Evolutionary conservation across 2,329 filamentous ascomycete species (phyloP).

Genomic region (Stagonosporopsis rhizophila): DNA sequence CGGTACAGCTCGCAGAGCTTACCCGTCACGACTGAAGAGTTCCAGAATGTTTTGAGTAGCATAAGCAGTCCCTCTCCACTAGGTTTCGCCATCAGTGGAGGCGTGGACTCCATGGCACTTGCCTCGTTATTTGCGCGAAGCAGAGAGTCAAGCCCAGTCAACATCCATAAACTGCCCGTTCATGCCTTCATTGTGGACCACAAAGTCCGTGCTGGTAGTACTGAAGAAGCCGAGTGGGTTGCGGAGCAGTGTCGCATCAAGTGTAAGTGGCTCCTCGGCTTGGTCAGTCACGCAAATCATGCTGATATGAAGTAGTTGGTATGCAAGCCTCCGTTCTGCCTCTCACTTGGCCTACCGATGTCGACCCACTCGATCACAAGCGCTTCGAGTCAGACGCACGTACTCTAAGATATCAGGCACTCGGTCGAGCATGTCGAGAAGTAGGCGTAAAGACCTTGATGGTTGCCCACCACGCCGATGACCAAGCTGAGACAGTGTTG

Average conservation of each 20-base stretch:
- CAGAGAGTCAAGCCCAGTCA: neutral
- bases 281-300: neutral
- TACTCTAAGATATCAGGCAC: slow-evolving; percentile 71
- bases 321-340: slow-evolving; percentile 44
- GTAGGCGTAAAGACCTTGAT: slow-evolving; percentile 67
- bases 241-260: slow-evolving; percentile 53
- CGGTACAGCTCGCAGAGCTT: slow-evolving; percentile 31
- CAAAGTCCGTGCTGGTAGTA: slow-evolving; percentile 62
- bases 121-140: slow-evolving; percentile 70
- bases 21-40: slow-evolving; percentile 39
- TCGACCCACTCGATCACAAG: slow-evolving; percentile 55
- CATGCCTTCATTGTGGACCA: slow-evolving; percentile 69
- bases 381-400: slow-evolving; percentile 83
- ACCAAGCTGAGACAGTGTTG: slow-evolving; percentile 88
- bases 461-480: slow-evolving; percentile 86
- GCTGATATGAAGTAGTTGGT: slow-evolving; percentile 33
- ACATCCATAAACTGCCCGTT: slow-evolving; percentile 43
- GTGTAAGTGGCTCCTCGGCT: slow-evolving; percentile 43
- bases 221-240: slow-evolving; percentile 62
- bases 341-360: slow-evolving; percentile 48
- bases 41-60: slow-evolving; percentile 22
- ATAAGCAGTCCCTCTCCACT: neutral
- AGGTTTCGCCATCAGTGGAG: slow-evolving; percentile 84
- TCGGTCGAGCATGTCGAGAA: slow-evolving; percentile 68
- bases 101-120: slow-evolving; percentile 97